phyloP scores from a whole-genome alignment of 805 yeast genomes.

The Saccharomycopsis vini region DNA sequence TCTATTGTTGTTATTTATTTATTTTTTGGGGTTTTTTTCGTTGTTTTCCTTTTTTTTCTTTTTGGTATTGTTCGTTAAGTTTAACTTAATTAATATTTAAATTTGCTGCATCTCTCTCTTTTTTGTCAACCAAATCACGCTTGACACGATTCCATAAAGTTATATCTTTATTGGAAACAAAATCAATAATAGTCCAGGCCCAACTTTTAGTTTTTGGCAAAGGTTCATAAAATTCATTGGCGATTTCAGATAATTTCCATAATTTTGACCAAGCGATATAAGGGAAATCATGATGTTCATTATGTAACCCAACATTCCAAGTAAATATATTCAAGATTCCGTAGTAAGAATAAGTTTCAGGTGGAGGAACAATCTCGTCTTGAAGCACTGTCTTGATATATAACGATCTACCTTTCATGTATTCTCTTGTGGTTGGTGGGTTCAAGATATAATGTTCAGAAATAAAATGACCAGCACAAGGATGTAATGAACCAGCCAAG shows the following conservation, averaged over 20 bases:
- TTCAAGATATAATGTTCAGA: constrained; percentile 85
- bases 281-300: constrained; percentile 94
- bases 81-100: constrained; percentile 11
- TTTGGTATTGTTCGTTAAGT: too few species aligned
- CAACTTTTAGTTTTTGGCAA: constrained; percentile 72
- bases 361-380: constrained; percentile 37
- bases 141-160: constrained; percentile 76
- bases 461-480: constrained; percentile 90
- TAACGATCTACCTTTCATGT: constrained; percentile 8
- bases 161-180: constrained; percentile 58
- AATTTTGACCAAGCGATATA: constrained; percentile 84
- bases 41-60: too few species aligned
- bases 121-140: constrained; percentile 30
- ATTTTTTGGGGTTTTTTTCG: too few species aligned
- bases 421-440: constrained; percentile 32
- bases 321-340: constrained; percentile 70
- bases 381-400: constrained; percentile 16
- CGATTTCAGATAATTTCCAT: constrained; percentile 54
- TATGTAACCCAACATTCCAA: constrained; percentile 92
- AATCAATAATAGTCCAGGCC: constrained; percentile 67
- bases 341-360: constrained; percentile 83
- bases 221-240: constrained; percentile 73
- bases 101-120: background rate
- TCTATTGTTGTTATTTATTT: too few species aligned
- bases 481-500: constrained; percentile 86